Evolutionary conservation across 1,139 yeast genomes (phyloP).

Genomic region (Pichia sorboxylosa): DNA sequence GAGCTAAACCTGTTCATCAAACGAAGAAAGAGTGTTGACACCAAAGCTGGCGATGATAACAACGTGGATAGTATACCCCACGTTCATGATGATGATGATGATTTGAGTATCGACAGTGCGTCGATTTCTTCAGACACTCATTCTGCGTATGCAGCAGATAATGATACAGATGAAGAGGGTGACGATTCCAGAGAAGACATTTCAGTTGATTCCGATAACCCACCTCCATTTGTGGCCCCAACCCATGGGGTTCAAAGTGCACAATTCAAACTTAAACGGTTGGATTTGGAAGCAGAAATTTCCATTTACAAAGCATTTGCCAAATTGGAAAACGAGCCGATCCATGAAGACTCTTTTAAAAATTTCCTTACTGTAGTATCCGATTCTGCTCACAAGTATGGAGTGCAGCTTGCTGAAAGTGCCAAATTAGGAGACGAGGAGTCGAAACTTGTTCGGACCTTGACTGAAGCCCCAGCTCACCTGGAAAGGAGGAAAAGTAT

Average conservation of each 20-base stretch:
- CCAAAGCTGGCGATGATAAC: neutral
- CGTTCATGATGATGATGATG: neutral
- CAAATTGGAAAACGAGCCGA: constrained; percentile 14
- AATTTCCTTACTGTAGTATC: constrained; percentile 20
- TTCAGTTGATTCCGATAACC: constrained; percentile 11
- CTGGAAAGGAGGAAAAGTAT: constrained; percentile 11
- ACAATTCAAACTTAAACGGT: constrained; percentile 13
- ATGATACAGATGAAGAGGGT: neutral
- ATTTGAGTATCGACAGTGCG: neutral
- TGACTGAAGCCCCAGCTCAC: constrained; percentile 25
- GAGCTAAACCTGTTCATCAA: constrained; percentile 4
- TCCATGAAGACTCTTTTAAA: constrained; percentile 20
- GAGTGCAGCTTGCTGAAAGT: constrained; percentile 23
- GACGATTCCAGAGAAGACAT: constrained; percentile 1
- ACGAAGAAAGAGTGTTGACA: neutral
- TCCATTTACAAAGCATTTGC: constrained; percentile 17
- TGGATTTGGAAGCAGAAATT: constrained; percentile 17
- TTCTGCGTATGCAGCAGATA: neutral
- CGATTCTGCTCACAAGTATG: constrained; percentile 22
- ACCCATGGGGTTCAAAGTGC: constrained; percentile 8
- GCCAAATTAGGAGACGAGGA: constrained; percentile 23
- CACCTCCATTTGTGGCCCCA: constrained; percentile 9
- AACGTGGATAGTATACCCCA: neutral
- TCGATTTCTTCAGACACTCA: neutral
- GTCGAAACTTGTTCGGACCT: constrained; percentile 22